Evolutionary conservation across 2,329 filamentous ascomycete genomes (phyloP).

Genomic region (Mycosphaerella arachidis): DNA sequence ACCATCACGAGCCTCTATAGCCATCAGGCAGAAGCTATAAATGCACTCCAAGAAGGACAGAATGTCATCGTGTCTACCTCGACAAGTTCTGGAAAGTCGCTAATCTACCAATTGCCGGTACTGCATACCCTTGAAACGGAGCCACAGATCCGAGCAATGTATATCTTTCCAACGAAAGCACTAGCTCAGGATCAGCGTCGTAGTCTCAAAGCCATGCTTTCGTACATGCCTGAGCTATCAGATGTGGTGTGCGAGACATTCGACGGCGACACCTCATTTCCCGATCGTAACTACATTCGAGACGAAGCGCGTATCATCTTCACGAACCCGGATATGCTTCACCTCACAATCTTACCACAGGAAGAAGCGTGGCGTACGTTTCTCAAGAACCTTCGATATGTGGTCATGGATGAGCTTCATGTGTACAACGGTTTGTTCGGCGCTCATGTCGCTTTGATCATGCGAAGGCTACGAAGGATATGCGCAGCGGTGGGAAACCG

Average conservation of each 20-base stretch:
- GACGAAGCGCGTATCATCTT: conserved; percentile 92
- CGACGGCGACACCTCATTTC: conserved; percentile 88
- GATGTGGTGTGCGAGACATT: conserved; percentile 83
- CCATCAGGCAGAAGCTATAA: conserved; percentile 92
- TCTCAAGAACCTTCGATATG: conserved; percentile 81
- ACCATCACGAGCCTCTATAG: conserved; percentile 82
- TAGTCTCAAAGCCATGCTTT: conserved; percentile 78
- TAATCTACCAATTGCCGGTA: conserved; percentile 97
- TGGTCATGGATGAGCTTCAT: conserved; percentile 81
- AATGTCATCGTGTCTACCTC: conserved; percentile 93
- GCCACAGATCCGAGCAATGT: conserved; percentile 76
- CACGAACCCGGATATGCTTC: conserved; percentile 97
- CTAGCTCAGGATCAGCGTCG: conserved; percentile 89
- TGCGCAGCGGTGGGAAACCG: conserved; percentile 87
- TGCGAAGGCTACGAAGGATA: conserved; percentile 80
- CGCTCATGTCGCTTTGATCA: conserved; percentile 89
- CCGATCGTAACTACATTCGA: conserved; percentile 70
- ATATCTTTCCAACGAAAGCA: conserved; percentile 97
- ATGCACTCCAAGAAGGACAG: conserved; percentile 72
- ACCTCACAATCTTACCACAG: conserved; percentile 87
- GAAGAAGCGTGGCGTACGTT: conserved; percentile 87
- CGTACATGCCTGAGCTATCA: conserved; percentile 73
- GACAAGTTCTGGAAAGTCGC: conserved; percentile 91
- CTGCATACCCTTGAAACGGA: conserved; percentile 80
- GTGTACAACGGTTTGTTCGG: conserved; percentile 96